Conservation (phyloP, 2,329 filamentous ascomycete species). For the Aspergillus candidus region DNA sequence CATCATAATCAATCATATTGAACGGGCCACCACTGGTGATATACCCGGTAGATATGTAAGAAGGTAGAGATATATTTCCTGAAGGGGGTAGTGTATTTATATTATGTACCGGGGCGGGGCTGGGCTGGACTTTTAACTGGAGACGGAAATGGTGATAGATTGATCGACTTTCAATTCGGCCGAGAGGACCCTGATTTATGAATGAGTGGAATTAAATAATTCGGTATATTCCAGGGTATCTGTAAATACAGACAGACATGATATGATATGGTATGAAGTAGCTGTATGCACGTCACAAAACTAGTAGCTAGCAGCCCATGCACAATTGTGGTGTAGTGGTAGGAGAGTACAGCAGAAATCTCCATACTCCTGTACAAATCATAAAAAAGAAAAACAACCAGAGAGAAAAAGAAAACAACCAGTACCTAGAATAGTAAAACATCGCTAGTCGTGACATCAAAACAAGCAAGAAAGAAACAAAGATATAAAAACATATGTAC, state of each 20-base stretch:
- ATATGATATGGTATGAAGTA: too few relatives aligned
- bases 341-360: constrained; percentile 4
- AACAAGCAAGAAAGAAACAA: not conserved
- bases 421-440: not conserved
- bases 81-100: too few relatives aligned
- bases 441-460: not conserved
- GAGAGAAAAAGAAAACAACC: not conserved
- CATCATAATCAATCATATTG: too few relatives aligned
- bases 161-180: too few relatives aligned
- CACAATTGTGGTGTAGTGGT: constrained; percentile 5
- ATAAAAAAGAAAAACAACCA: not conserved
- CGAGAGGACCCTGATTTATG: too few relatives aligned
- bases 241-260: constrained; percentile 18
- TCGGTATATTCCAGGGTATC: constrained; percentile 20
- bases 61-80: too few relatives aligned
- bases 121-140: too few relatives aligned
- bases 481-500: constrained; percentile 7
- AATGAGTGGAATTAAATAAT: not conserved
- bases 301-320: not conserved
- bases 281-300: too few relatives aligned
- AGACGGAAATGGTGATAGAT: too few relatives aligned
- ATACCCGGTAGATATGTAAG: too few relatives aligned
- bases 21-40: too few relatives aligned
- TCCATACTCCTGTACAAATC: constrained; percentile 2
- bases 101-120: too few relatives aligned